phyloP scores from a whole-genome alignment of 2,329 filamentous ascomycete genomes.

The Cytospora piceae region DNA sequence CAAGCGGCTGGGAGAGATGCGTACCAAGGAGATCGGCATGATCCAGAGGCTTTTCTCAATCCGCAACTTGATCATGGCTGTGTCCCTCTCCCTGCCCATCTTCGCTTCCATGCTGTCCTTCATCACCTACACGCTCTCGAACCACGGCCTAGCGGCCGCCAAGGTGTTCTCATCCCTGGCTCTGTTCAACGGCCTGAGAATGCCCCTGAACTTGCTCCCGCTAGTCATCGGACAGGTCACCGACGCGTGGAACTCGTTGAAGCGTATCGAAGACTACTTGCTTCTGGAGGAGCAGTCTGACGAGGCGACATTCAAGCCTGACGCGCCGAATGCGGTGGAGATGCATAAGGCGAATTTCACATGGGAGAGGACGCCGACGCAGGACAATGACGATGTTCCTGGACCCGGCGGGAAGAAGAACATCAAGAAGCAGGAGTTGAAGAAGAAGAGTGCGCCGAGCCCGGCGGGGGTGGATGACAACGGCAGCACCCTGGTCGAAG shows the following conservation, averaged over 20 bases:
- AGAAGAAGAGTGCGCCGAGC: constrained; percentile 40
- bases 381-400: constrained; percentile 26
- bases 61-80: constrained; percentile 81
- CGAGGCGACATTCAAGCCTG: constrained; percentile 59
- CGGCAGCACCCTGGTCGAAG: constrained; percentile 57
- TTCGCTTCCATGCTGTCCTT: constrained; percentile 96
- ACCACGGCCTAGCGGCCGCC: constrained; percentile 72
- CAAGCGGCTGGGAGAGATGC: constrained; percentile 72
- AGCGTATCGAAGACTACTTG: constrained; percentile 86
- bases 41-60: constrained; percentile 84
- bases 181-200: constrained; percentile 86
- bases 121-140: constrained; percentile 74
- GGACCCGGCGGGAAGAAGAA: constrained; percentile 47
- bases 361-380: constrained; percentile 68
- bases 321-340: constrained; percentile 71
- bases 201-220: constrained; percentile 88
- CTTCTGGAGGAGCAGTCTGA: constrained; percentile 83
- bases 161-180: constrained; percentile 90
- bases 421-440: constrained; percentile 45
- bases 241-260: constrained; percentile 84
- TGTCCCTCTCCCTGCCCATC: constrained; percentile 84
- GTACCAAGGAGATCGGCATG: constrained; percentile 76
- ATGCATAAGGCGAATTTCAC: constrained; percentile 78
- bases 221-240: constrained; percentile 87
- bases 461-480: constrained; percentile 44